Evolutionary conservation across 352 stramenopile genomes (phyloP), one percentile per base, ranked within the genome.

Genomic region (Globisporangium apiculatum): DNA sequence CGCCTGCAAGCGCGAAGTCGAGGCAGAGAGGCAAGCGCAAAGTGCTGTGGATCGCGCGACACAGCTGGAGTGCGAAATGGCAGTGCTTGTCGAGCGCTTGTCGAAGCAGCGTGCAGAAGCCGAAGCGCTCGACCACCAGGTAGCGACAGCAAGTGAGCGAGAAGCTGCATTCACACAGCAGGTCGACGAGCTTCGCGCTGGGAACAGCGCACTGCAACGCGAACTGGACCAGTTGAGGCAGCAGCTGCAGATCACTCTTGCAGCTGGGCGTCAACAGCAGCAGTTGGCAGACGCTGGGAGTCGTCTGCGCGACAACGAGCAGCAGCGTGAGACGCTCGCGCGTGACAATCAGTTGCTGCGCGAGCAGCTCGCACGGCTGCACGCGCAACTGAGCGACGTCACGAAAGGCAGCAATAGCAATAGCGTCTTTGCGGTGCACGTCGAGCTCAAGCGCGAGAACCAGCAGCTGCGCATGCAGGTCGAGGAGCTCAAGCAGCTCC

Each of bases 371-470:
- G 40, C 60, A 17, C 71, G 63, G 18, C 49, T 80, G 12, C 77
- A 85, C 31, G 11, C 48, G 0, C 67, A 87, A 48, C 58, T 83
- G 48, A 55, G 53, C 54, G 57, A 71, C 61, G 51, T 72, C 46
- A 60, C 53, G 51, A 45, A 31, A 48, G 24, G 14, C 51, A 18
- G 60, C 61, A 47, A 61, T 46, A 57, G 61, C 14, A 46, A 17
- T 48, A 75, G 61, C 24, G 56, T 75, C 36, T 91, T 91, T 48
- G 76, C 72, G 7, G 73, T 83, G 12, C 82, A 91, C 52, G 70
- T 91, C 41, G 77, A 91, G 40, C 69, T 91, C 18, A 91, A 89
- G 59, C 75, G 79, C 40, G 82, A 91, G 56, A 91, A 91, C 50
- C 73, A 72, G 45, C 72, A 85, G 53, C 53, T 91, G 37, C 63